Evolutionary conservation across 768 basidiomycete genomes (phyloP).

Genomic region (Kondoa malvinella): DNA sequence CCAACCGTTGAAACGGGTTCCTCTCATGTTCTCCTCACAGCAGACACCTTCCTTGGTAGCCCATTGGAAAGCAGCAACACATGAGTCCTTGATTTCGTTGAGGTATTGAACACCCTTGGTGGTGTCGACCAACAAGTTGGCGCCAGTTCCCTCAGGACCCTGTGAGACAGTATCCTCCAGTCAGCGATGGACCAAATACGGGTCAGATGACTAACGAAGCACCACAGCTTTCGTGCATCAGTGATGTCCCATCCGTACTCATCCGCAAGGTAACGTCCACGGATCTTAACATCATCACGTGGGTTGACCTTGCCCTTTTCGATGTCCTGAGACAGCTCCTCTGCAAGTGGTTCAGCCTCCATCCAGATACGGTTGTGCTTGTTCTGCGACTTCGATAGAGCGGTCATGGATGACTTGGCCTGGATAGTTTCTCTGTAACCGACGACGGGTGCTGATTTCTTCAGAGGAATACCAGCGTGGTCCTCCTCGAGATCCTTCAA

Average conservation of each 20-base stretch:
- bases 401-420: conserved; percentile 84
- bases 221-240: conserved; percentile 99
- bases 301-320: conserved; percentile 67
- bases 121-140: conserved; percentile 90
- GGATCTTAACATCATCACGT: conserved; percentile 93
- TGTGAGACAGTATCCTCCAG: not conserved
- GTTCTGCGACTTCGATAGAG: conserved; percentile 98
- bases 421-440: conserved; percentile 95
- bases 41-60: conserved; percentile 66
- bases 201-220: conserved; percentile 41
- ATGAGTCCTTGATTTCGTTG: conserved; percentile 99
- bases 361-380: conserved; percentile 98
- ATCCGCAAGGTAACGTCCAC: conserved; percentile 88
- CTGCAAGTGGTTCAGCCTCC: conserved; percentile 81
- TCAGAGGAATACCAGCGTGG: conserved; percentile 97
- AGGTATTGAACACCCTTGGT: conserved; percentile 88
- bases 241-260: conserved; percentile 98
- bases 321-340: conserved; percentile 84
- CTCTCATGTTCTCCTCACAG: conserved; percentile 97
- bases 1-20: conserved; percentile 83
- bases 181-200: not conserved
- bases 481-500: conserved; percentile 99
- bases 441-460: conserved; percentile 84
- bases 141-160: conserved; percentile 90
- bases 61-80: conserved; percentile 98